Conservation (phyloP, 306 rosid species). For the Canavalia gladiata region DNA sequence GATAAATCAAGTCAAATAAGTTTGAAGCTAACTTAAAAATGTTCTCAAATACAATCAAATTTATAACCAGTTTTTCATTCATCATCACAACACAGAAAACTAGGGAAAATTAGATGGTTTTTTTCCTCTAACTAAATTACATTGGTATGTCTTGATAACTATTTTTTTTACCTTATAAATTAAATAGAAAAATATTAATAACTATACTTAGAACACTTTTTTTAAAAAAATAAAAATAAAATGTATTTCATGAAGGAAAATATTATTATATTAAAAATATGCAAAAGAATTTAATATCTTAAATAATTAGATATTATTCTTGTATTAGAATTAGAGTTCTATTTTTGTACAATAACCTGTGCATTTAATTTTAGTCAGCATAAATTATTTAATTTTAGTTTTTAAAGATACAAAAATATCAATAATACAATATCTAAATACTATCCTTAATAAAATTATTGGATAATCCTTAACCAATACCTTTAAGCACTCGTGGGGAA, state of each 20-base stretch:
- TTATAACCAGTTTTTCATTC: conserved; percentile 9
- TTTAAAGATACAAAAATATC: neutral
- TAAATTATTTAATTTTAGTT: too few relatives aligned
- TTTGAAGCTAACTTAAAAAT: too few relatives aligned
- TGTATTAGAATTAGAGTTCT: too few relatives aligned
- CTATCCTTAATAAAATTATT: neutral
- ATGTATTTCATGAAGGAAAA: neutral
- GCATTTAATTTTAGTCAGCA: too few relatives aligned
- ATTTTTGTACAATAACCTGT: too few relatives aligned
- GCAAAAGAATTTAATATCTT: too few relatives aligned
- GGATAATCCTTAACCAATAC: neutral
- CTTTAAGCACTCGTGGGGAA: neutral
- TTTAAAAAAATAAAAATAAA: neutral
- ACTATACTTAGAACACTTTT: neutral
- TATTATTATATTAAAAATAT: neutral
- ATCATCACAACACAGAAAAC: conserved; percentile 32
- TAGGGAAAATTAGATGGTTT: neutral
- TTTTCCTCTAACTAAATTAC: neutral
- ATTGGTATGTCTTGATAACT: too few relatives aligned
- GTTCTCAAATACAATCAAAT: too few relatives aligned
- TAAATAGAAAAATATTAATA: neutral
- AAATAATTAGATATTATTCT: too few relatives aligned
- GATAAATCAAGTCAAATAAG: too few relatives aligned
- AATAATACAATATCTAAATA: too few relatives aligned
- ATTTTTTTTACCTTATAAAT: neutral